A percentile compares a stretch with the other conserved stretches of the same genome.
These are phyloP conservation scores for Picochlorum sp. DNA, from an alignment of 139 green algal species.

Conservation along the genomic window DNA sequence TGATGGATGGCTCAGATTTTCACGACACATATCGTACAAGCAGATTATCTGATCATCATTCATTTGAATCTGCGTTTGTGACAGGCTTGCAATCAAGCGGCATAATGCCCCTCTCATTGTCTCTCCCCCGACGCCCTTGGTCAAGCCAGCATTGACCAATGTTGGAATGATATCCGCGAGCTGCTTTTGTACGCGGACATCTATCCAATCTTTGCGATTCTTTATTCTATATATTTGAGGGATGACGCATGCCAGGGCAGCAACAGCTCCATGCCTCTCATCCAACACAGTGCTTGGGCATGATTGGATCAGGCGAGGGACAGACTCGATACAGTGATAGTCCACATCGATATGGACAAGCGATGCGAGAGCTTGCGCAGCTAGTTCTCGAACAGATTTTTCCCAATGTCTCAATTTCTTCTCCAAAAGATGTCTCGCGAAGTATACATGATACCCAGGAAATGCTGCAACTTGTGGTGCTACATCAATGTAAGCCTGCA, in stretches of 20 bases:
- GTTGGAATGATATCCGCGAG: slow-evolving; percentile 34
- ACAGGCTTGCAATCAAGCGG: slow-evolving; percentile 28
- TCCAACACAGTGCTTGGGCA: slow-evolving; percentile 49
- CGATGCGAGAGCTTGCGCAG: slow-evolving; percentile 56
- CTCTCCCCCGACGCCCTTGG: slow-evolving; percentile 83
- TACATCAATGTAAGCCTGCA: slow-evolving; percentile 58
- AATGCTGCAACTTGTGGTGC: slow-evolving; percentile 46
- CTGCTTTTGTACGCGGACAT: background rate
- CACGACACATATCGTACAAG: slow-evolving; percentile 51
- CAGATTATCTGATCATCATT: slow-evolving; percentile 23
- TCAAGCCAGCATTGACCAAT: slow-evolving; percentile 67
- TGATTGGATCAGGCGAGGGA: slow-evolving; percentile 47
- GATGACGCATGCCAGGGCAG: slow-evolving; percentile 68
- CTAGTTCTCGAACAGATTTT: slow-evolving; percentile 60
- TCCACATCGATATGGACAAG: slow-evolving; percentile 45
- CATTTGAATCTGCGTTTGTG: slow-evolving; percentile 32
- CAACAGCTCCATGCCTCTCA: slow-evolving; percentile 67
- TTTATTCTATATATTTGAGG: slow-evolving; percentile 26
- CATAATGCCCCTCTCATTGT: slow-evolving; percentile 75
- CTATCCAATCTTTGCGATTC: background rate
- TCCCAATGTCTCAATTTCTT: slow-evolving; percentile 91
- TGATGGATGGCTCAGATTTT: slow-evolving; percentile 69
- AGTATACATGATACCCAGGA: slow-evolving; percentile 41
- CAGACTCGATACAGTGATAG: slow-evolving; percentile 18
- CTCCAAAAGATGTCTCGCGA: slow-evolving; percentile 71